Evolutionary conservation across 108 stramenopile genomes (phyloP).

Genomic region (Cyclostephanos tholiformis): DNA sequence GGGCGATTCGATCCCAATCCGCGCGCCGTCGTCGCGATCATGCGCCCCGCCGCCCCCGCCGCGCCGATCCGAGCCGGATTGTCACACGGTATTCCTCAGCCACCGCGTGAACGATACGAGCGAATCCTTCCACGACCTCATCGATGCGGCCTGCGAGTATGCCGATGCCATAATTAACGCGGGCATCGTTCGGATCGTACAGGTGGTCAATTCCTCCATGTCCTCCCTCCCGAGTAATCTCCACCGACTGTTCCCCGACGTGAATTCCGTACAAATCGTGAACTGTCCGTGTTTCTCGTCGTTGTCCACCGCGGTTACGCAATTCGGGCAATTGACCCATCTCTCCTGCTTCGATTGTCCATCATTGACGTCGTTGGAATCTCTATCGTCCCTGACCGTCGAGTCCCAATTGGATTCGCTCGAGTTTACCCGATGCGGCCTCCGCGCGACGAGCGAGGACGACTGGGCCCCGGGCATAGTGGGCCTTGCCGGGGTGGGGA

Average conservation of each 20-base stretch:
- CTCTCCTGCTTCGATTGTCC: not conserved
- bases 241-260: not conserved
- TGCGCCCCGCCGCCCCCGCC: too few species aligned
- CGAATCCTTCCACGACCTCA: not conserved
- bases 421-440: not conserved
- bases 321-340: not conserved
- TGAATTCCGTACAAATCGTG: not conserved
- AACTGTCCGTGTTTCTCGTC: slow-evolving; percentile 4
- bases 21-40: too few species aligned
- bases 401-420: not conserved
- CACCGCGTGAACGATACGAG: too few species aligned
- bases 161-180: not conserved
- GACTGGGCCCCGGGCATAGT: slow-evolving; percentile 2
- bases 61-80: too few species aligned
- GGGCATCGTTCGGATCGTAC: not conserved
- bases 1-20: too few species aligned
- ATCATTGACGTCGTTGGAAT: not conserved
- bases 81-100: too few species aligned
- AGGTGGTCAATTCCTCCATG: not conserved
- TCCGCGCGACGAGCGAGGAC: slow-evolving; percentile 1
- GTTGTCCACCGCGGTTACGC: not conserved
- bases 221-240: not conserved
- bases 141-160: slow-evolving; percentile 3
- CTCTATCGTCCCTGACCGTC: not conserved
- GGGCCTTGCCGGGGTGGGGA: not conserved